A percentile compares a stretch with the other conserved stretches of the same genome.
Evolutionary conservation across 2,329 filamentous ascomycete species (phyloP).

Genomic region (Chaetomiaceae sp.): DNA sequence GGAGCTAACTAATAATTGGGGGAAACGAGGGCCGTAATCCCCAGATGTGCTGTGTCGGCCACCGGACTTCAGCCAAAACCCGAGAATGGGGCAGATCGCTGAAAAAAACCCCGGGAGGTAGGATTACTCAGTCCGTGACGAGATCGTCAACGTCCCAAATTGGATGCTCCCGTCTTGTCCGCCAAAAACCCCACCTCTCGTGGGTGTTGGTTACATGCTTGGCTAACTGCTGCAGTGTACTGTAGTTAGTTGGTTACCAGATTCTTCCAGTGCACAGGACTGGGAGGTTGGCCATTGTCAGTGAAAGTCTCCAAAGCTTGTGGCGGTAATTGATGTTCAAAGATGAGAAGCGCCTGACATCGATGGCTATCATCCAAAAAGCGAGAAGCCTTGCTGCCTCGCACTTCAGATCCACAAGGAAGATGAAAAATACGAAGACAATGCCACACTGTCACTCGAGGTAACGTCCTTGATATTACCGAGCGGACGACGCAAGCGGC

Average conservation of each 20-base stretch:
- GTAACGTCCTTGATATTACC: not conserved
- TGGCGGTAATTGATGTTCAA: too few species aligned
- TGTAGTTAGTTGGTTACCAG: too few species aligned
- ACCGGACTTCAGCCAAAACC: conserved; percentile 17
- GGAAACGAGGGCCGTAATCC: not conserved
- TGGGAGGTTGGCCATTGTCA: too few species aligned
- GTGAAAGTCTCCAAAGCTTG: too few species aligned
- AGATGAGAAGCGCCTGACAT: too few species aligned
- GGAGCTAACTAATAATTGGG: not conserved
- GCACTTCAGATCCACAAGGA: not conserved
- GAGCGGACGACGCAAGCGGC: not conserved
- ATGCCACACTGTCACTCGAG: conserved; percentile 8
- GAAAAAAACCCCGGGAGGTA: not conserved
- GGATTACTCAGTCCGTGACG: conserved; percentile 11
- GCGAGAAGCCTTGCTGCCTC: not conserved
- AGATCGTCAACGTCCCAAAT: conserved; percentile 20
- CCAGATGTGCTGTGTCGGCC: conserved; percentile 4
- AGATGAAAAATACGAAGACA: not conserved
- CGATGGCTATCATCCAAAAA: too few species aligned
- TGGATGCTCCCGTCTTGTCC: conserved; percentile 12
- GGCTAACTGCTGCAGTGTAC: too few species aligned
- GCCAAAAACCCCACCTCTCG: conserved; percentile 2
- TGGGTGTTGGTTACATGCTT: not conserved
- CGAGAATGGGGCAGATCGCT: conserved; percentile 14
- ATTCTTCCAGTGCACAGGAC: not conserved